These are phyloP conservation scores for Suillus fuscotomentosus DNA, from an alignment of 768 basidiomycete species.

Conservation along the genomic window DNA sequence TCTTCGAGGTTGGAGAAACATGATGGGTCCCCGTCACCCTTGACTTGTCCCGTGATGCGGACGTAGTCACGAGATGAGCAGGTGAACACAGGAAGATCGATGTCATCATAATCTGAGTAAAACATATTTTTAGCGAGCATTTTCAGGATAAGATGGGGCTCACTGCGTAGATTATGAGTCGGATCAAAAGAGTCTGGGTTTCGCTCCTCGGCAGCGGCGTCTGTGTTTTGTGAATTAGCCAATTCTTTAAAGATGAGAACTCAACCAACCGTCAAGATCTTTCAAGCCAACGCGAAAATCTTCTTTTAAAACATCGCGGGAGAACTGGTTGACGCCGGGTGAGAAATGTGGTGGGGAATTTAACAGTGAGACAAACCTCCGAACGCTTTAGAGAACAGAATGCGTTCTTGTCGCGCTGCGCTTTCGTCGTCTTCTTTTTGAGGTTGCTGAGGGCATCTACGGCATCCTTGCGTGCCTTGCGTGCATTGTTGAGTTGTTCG, in stretches of 20 bases:
- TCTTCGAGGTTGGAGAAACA: constrained; percentile 54
- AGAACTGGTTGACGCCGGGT: constrained; percentile 37
- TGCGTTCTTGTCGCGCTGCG: constrained; percentile 52
- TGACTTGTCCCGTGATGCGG: constrained; percentile 55
- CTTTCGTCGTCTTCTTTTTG: constrained; percentile 38
- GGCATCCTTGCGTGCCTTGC: constrained; percentile 42
- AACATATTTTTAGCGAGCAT: background rate
- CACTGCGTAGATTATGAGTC: constrained; percentile 46
- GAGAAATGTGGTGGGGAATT: constrained; percentile 4
- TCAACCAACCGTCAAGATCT: constrained; percentile 51
- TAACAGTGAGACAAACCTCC: constrained; percentile 37
- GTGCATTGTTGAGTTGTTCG: constrained; percentile 34
- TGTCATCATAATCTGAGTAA: constrained; percentile 51
- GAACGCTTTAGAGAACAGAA: constrained; percentile 60
- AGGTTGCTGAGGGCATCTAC: constrained; percentile 32
- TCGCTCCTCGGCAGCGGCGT: constrained; percentile 54
- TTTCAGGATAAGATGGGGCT: constrained; percentile 8
- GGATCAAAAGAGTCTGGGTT: constrained; percentile 61
- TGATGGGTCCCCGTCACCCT: constrained; percentile 56
- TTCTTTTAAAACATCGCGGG: constrained; percentile 53
- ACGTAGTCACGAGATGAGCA: constrained; percentile 62
- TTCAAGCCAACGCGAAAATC: constrained; percentile 60
- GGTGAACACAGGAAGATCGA: constrained; percentile 63
- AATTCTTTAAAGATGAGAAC: background rate
- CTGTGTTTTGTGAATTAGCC: constrained; percentile 24